Evolutionary conservation across 139 green algal genomes (phyloP), one percentile per base, ranked within the genome.

Genomic region (Chlorella vulgaris): DNA sequence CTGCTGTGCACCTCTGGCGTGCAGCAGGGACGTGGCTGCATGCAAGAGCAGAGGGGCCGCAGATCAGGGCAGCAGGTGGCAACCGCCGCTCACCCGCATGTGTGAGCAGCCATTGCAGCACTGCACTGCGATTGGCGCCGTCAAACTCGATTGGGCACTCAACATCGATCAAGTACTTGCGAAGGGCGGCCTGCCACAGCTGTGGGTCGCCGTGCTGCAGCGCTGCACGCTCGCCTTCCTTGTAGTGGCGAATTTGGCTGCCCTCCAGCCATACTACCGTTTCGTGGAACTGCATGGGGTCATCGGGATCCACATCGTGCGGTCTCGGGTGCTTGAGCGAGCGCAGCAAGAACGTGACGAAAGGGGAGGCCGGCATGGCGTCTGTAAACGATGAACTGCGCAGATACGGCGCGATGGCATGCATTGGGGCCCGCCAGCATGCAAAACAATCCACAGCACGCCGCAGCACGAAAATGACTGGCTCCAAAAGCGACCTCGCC

Each of bases 141-240:
- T 58, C 51, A 8, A 60, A 31, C 43, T 62, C 19, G 13, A 91
- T 15, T 13, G 90, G 90, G 55, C 90, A 92, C 43, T 89, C 78
- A 21, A 93, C 51, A 40, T 90, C 90, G 2, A 47, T 22, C 50
- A 92, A 31, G 67, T 93, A 93, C 70, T 83, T 69, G 3, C 2
- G 42, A 7, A 86, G 69, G 21, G 71, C 83, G 4, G 69, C 53
- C 21, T 81, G 38, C 78, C 71, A 88, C 3, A 24, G 50, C 6
- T n/a, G 53, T 1, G 51, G 33, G 33, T 80, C 58, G 13, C 47
- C 22, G 29, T 61, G 42, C 22, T 83, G 50, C 4, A 91, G 66
- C 8, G 33, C 33, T 21, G 38, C 43, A 22, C 89, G 77, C 13
- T 66, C 67, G 7, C 80, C 83, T 2, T 81, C 39, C 22, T 73